Evolutionary conservation across 2,329 filamentous ascomycete genomes (phyloP).

Genomic region (Penicillium hordei): DNA sequence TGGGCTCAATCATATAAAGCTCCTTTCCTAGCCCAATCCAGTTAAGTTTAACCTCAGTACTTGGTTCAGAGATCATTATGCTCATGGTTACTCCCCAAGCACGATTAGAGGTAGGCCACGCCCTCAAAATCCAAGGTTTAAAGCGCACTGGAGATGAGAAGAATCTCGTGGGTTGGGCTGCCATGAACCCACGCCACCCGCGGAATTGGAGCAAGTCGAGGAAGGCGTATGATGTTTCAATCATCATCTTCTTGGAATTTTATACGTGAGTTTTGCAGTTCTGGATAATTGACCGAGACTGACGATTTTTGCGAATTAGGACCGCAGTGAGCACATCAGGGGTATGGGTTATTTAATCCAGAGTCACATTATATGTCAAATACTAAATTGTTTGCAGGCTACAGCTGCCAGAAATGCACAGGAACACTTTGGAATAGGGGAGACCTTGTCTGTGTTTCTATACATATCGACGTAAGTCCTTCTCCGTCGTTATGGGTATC

Average conservation of each 20-base stretch:
- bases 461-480: neutral
- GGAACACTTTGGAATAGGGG: neutral
- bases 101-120: neutral
- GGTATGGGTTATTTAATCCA: neutral
- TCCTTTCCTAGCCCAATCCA: neutral
- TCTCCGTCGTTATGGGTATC: neutral
- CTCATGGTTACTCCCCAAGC: neutral
- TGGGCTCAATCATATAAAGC: neutral
- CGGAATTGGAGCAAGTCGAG: neutral
- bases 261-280: no score
- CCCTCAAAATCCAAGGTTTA: neutral
- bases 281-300: neutral
- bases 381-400: neutral
- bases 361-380: neutral
- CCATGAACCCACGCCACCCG: neutral
- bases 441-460: neutral
- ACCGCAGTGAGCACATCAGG: no score
- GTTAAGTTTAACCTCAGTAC: neutral
- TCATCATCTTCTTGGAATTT: neutral
- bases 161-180: neutral
- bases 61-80: neutral
- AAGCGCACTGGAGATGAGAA: neutral
- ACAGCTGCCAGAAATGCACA: neutral
- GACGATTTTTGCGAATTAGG: no score
- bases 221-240: neutral